Evolutionary conservation across 768 basidiomycete species (phyloP), one percentile per base, ranked within the genome.

Genomic region (Dioszegia aurantiaca): DNA sequence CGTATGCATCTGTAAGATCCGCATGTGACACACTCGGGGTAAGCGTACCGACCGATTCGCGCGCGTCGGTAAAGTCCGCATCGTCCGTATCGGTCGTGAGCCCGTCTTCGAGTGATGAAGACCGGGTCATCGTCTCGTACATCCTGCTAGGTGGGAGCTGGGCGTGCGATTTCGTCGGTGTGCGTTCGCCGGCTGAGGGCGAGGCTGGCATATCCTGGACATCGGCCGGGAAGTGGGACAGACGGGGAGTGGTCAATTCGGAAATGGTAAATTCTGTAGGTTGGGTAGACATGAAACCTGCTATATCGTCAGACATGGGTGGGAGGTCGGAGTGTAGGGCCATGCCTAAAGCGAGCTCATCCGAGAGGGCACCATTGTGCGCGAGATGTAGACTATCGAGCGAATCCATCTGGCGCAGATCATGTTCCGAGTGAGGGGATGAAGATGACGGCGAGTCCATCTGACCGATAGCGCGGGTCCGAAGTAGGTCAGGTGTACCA

Each of bases 1-100:
- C 61, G 52, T 69, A 67, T 19, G 67, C 55, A 30, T 62, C 67
- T 24, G 41, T 46, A 12, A 43, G 30, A 19, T 51, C 47, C 16
- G 44, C 44, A 41, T 66, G 62, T 3, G 87, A 86, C 58, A 82
- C 82, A 3, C 83, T 84, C 3, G 89, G 87, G 0, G 85, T 85
- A 74, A 83, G 81, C 64, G 83, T 79, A 11, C 78, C 78, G 24
- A 84, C 74, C 37, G 82, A 89, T 70, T 86, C 85, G 43, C 85
- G 79, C 1, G 90, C 84, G 60, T 93, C 90, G 51, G 68, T 70
- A 57, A 70, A 75, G 45, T 77, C 74, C 11, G 52, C 59, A 39
- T 65, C 67, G 27, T 74, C 74, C 26, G 65, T 68, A 26, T 62
- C 67, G 40, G 60, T 62, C 17, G 62, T 68, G 17, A 53, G 47